Percentiles rank a stretch among this genome's conserved stretches.
phyloP scores from a whole-genome alignment of 352 stramenopile genomes.

The Globisporangium yorkense region DNA sequence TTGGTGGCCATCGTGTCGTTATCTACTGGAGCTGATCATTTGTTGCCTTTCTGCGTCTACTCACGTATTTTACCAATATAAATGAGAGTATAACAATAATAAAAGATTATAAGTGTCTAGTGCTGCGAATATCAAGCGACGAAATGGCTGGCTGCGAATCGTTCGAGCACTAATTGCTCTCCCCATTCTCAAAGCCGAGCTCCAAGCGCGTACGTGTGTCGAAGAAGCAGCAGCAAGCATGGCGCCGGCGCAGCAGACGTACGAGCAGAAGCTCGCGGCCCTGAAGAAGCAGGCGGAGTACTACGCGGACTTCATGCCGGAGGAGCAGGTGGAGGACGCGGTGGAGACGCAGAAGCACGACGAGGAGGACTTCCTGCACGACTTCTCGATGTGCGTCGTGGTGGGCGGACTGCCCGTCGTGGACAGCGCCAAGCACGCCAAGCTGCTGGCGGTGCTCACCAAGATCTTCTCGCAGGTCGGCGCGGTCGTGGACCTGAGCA shows the following conservation, averaged over 20 bases:
- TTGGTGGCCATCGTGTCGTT: slow-evolving; percentile 7
- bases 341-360: slow-evolving; percentile 57
- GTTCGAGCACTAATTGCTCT: not conserved
- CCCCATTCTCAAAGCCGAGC: slow-evolving; percentile 1
- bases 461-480: slow-evolving; percentile 86
- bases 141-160: slow-evolving; percentile 3
- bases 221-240: slow-evolving; percentile 21
- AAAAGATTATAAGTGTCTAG: not conserved
- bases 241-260: slow-evolving; percentile 53
- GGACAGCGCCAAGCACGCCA: slow-evolving; percentile 72
- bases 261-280: slow-evolving; percentile 71
- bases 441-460: slow-evolving; percentile 80
- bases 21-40: not conserved
- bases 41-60: not conserved
- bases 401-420: slow-evolving; percentile 75
- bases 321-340: slow-evolving; percentile 72
- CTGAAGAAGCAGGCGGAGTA: slow-evolving; percentile 69
- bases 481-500: slow-evolving; percentile 68
- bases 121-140: not conserved
- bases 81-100: too few relatives aligned
- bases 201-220: not conserved
- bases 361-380: slow-evolving; percentile 69
- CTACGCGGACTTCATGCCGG: slow-evolving; percentile 76
- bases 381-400: slow-evolving; percentile 77
- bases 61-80: not conserved